Base-by-base conservation (phyloP, 2,329 filamentous ascomycete genomes). In the Aspergillus novoparasiticus region DNA sequence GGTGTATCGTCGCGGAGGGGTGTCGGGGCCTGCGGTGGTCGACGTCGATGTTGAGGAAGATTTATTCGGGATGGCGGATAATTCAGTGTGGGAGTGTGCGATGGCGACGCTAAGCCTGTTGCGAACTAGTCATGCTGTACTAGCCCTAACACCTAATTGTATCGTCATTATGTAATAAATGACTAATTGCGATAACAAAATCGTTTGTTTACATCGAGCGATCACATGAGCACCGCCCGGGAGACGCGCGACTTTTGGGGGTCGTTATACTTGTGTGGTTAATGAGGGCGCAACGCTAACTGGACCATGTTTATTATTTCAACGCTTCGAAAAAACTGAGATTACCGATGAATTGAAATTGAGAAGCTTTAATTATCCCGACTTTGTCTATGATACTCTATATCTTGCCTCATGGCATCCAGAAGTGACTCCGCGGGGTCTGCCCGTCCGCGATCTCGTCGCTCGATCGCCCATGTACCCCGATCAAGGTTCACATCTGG, bases 391-490 rank as follows among this genome's bases (percentile, higher is more conserved):
- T 72, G 68, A 58, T 48, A 58, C 55, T 32, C 56, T 23, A 28
- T 23, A 58, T 56, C 45, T 53, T 53, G 51, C 54, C 61, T 57
- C 43, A 79, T 79, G 77, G 71, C 75, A 58, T 73, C 75, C 62
- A 75, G 75, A 71, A 63, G 68, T 59, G 75, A 78, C 66, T 71
- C 74, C 56, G 71, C 72, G 69, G 74, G 68, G 65, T 65, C 73
- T 50, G 64, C 69, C 61, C 76, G 77, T 59, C 70, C 70, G 60
- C 76, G 78, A 68, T 82, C 86, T 71, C 87, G 91, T 74, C 92
- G 91, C 76, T 94, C 91, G n/a, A 87, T 92, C 64, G 89, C 88
- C 76, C 74, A 87, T 82, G 68, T 87, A 77, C 71, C 86, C 78
- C 77, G 80, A 73, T 71, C 83, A 72, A 71, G 86, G 81, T 76